Base-by-base conservation (phyloP, 768 basidiomycete genomes). In the Leccinum olivaceopallidum region DNA sequence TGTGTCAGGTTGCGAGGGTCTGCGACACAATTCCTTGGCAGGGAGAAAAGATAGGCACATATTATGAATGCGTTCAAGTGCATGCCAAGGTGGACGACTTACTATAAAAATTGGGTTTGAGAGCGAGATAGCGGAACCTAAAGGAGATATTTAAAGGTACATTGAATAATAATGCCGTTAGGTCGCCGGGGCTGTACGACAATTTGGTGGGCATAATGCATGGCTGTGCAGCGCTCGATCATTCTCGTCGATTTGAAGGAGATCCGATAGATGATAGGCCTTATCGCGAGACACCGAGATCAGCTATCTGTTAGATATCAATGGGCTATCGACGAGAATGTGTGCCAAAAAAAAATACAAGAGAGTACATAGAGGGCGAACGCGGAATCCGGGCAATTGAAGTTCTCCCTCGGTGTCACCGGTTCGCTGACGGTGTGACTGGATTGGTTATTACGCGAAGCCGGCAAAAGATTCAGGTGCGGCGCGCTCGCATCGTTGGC, bases 171-270 rank as follows among this genome's bases (percentile, higher is more conserved):
- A 52, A 52, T 30, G 47, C 47, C 47, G n/a, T 51, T 30, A 24
- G 2, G 28, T 24, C 13, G 13, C 34, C 34, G 26, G 28, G 50
- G 16, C 26, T 18, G 37, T 37, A 16, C 37, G 37, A 51, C 13
- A 51, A 51, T 51, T 51, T 30, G n/a, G 42, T 20, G 42, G 42
- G n/a, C 9, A 51, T 49, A 44, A 30, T 58, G 54, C 39, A 39
- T 39, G 39, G 39, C 39, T 42, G 39, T 42, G 39, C 39, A n/a
- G 39, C 39, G 39, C 39, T 42, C 39, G 55, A 67, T 63, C 64
- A 60, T 48, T 66, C 59, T 52, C 32, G 57, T 58, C 57, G 47
- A 18, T 36, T 30, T 30, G 14, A 53, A 52, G n/a, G n/a, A 42
- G 18, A 32, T 42, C 39, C 6, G 44, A 30, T 28, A 49, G 14